These are phyloP conservation scores for Gossypium trilobum DNA, from an alignment of 441 rosid species.

Conservation along the genomic window DNA sequence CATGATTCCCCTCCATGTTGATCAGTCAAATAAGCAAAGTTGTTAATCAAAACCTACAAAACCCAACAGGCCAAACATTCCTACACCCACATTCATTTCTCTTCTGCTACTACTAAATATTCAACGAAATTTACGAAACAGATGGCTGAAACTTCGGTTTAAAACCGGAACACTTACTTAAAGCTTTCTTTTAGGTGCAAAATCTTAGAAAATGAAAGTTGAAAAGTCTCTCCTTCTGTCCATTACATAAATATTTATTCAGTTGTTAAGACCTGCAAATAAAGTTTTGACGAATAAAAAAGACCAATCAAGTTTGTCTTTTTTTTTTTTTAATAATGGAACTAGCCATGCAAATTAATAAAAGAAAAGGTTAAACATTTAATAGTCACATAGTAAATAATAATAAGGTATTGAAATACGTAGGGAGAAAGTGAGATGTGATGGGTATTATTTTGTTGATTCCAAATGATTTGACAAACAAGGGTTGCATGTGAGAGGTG, in stretches of 20 bases:
- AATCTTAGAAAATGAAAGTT: neutral
- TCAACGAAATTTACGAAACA: neutral
- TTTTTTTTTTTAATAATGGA: too few species aligned
- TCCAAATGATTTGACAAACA: conserved; percentile 47
- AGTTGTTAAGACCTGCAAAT: neutral
- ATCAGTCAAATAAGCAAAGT: conserved; percentile 14
- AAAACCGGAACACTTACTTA: neutral
- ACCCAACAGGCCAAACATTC: neutral
- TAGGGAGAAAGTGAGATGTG: neutral
- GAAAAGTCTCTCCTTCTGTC: neutral
- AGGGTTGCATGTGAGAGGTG: conserved; percentile 28
- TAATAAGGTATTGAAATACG: neutral
- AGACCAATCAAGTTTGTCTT: neutral
- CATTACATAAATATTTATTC: neutral
- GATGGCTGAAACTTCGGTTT: neutral
- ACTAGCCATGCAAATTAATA: too few species aligned
- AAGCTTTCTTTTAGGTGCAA: neutral
- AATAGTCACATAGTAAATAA: too few species aligned
- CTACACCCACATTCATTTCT: neutral
- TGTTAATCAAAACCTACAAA: neutral
- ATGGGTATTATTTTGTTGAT: neutral
- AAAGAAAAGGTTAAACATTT: neutral
- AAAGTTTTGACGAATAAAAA: neutral
- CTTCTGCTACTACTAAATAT: neutral
- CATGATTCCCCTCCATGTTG: neutral